A percentile compares a stretch with the other conserved stretches of the same genome.
Conservation (phyloP, 306 rosid genomes). For the Vigna reflexopilosa region DNA sequence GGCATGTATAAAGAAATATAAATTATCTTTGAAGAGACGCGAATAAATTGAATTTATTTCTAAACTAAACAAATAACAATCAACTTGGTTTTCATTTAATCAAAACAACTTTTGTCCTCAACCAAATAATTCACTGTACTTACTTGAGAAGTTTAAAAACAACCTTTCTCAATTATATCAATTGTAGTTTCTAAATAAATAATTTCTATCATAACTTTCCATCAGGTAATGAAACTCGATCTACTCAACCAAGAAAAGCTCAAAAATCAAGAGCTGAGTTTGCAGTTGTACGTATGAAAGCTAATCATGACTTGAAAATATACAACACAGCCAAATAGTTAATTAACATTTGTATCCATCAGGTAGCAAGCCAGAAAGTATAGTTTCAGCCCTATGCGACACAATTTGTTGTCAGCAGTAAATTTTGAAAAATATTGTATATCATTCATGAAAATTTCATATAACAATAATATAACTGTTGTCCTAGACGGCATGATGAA, state of each 20-base stretch:
- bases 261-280: slow-evolving; percentile 4
- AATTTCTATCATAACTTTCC: slow-evolving; percentile 4
- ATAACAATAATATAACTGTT: slow-evolving; percentile 15
- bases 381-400: slow-evolving; percentile 21
- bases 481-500: slow-evolving; percentile 47
- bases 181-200: no score
- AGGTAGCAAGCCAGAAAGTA: slow-evolving; percentile 29
- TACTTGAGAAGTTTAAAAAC: no score
- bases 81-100: background rate
- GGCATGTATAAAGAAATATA: no score
- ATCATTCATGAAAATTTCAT: slow-evolving; percentile 17
- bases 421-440: slow-evolving; percentile 5
- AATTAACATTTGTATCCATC: slow-evolving; percentile 21
- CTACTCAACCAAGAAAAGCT: slow-evolving; percentile 14
- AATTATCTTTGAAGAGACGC: no score
- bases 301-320: slow-evolving; percentile 15
- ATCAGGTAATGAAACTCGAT: background rate
- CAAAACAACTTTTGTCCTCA: no score
- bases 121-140: no score
- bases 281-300: slow-evolving; percentile 7
- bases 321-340: slow-evolving; percentile 36
- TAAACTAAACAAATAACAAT: no score
- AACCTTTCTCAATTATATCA: no score
- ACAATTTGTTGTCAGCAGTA: background rate
- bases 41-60: no score